phyloP scores from a whole-genome alignment of 768 basidiomycete genomes.

The Agaricus bisporus region DNA sequence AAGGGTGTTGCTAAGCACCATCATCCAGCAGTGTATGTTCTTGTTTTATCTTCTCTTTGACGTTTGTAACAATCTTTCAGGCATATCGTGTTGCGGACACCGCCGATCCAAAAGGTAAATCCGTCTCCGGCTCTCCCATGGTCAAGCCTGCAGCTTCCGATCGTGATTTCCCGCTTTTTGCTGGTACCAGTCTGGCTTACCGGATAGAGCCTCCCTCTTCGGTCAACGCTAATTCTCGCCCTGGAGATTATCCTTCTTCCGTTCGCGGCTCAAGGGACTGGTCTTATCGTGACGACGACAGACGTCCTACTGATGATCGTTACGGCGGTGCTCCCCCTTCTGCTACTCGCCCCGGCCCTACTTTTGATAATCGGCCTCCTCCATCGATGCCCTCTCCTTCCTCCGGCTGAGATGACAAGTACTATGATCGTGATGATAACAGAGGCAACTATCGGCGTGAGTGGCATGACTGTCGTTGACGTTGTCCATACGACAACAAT shows the following conservation, averaged over 20 bases:
- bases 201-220: conserved; percentile 1
- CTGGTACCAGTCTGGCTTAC: background rate
- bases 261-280: conserved; percentile 2
- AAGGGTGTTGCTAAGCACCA: too few species aligned
- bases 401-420: conserved; percentile 6
- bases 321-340: background rate
- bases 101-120: conserved; percentile 1
- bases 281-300: conserved; percentile 2
- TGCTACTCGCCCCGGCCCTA: background rate
- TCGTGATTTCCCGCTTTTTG: background rate
- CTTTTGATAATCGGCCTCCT: conserved; percentile 4
- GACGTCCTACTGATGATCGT: conserved; percentile 9
- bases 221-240: background rate
- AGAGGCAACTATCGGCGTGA: conserved; percentile 10
- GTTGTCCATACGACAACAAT: conserved; percentile 9
- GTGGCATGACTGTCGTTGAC: conserved; percentile 10
- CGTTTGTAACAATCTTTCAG: background rate
- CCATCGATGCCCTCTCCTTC: conserved; percentile 7
- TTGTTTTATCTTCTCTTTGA: background rate
- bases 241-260: conserved; percentile 4
- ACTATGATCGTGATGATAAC: conserved; percentile 9
- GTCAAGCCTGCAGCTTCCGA: conserved; percentile 1
- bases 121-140: too few species aligned
- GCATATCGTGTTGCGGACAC: background rate
- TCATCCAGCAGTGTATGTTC: background rate